Evolutionary conservation across 1,284 basidiomycete genomes (phyloP).

Genomic region (Irpex lacteus): DNA sequence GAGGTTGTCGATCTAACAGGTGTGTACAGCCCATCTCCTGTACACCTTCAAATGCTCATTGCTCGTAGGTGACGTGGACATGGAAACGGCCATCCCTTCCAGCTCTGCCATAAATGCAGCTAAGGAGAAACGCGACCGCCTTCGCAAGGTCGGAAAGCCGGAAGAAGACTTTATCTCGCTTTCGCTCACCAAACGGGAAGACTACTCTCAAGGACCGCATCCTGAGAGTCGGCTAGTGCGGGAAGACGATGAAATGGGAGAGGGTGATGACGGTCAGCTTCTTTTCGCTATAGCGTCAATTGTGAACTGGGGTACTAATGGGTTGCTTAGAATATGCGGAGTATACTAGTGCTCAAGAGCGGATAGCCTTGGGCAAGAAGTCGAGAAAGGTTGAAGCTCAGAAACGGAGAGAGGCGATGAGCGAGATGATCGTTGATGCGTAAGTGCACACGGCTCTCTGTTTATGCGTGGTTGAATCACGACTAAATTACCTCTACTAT

Average conservation of each 20-base stretch:
- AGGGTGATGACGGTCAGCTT: constrained; percentile 84
- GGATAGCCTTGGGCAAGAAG: constrained; percentile 85
- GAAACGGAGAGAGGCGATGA: constrained; percentile 72
- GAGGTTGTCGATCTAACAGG: constrained; percentile 36
- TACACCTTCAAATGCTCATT: neutral
- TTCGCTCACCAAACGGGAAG: constrained; percentile 56
- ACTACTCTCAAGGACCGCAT: constrained; percentile 72
- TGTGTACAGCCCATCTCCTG: constrained; percentile 22
- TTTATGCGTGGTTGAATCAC: no score
- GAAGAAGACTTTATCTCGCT: constrained; percentile 85
- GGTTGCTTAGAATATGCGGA: constrained; percentile 72
- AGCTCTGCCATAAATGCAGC: constrained; percentile 76
- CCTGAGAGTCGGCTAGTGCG: constrained; percentile 84
- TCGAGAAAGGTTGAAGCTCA: constrained; percentile 74
- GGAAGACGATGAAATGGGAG: constrained; percentile 88
- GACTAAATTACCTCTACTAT: neutral
- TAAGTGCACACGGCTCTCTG: no score
- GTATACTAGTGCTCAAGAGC: constrained; percentile 85
- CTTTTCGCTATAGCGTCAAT: neutral
- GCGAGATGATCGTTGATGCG: constrained; percentile 86
- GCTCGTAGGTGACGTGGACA: constrained; percentile 18
- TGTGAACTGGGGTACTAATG: neutral
- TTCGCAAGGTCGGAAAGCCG: constrained; percentile 40
- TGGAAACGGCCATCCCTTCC: constrained; percentile 63
- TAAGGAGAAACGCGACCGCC: constrained; percentile 73